Evolutionary conservation across 2,329 filamentous ascomycete genomes (phyloP).

Genomic region (Paecilomyces sp.): DNA sequence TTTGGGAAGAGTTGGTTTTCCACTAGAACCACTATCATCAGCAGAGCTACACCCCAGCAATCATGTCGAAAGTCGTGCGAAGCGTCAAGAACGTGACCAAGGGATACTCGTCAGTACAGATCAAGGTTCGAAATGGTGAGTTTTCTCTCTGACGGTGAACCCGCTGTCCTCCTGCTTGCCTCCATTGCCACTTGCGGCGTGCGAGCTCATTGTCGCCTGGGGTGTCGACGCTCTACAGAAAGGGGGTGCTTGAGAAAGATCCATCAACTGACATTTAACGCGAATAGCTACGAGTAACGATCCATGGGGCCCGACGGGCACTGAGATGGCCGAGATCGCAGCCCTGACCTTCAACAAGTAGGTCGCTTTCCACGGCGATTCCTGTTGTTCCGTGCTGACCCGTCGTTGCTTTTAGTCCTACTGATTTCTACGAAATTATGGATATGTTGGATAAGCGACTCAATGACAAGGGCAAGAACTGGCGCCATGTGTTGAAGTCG

Average conservation of each 20-base stretch:
- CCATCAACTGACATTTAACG: not conserved
- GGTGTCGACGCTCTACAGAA: conserved; percentile 2
- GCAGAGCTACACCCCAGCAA: conserved; percentile 8
- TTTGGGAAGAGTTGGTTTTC: not conserved
- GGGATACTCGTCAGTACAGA: conserved; percentile 91
- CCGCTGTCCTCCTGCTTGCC: not conserved
- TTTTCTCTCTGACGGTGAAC: conserved; percentile 9
- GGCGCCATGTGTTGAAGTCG: conserved; percentile 95
- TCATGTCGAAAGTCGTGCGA: conserved; percentile 93
- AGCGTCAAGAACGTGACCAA: conserved; percentile 99
- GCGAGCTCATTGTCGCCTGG: conserved; percentile 13
- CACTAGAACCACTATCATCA: not conserved
- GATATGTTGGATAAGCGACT: conserved; percentile 98
- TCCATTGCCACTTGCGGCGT: not conserved
- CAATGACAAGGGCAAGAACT: conserved; percentile 99
- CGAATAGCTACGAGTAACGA: conserved; percentile 92
- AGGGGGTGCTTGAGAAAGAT: not conserved
- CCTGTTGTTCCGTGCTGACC: not conserved
- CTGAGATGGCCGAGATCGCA: conserved; percentile 97
- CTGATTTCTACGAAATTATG: conserved; percentile 99
- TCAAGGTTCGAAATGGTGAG: conserved; percentile 96
- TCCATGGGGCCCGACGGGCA: conserved; percentile 94
- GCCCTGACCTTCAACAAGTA: conserved; percentile 98
- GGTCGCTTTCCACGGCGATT: conserved; percentile 24
- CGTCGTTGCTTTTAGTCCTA: conserved; percentile 54